Base-by-base conservation (phyloP, 495 filamentous ascomycete species). In the Aspergillus bridgeri region DNA sequence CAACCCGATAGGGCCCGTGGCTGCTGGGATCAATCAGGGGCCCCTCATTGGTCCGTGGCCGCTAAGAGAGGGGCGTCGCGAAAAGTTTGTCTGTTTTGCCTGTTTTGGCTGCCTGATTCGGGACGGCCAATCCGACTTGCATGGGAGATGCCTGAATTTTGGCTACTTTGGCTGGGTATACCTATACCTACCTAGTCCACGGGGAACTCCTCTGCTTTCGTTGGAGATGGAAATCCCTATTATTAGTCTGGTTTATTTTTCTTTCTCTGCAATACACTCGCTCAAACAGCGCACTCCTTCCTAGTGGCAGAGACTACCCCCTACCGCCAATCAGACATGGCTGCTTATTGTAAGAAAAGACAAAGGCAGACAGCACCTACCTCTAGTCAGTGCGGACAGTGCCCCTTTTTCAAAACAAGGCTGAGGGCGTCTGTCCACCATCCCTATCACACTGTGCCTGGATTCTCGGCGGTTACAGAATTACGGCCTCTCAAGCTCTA, bases 1-100 rank as follows among this genome's bases (percentile, higher is more conserved):
- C 52, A 59, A 50, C 24, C 59, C 53, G 54, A 59, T 61, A 25
- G 53, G 49, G 51, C 38, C 55, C 43, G 56, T 64, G 62, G 54
- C 55, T 50, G 47, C 53, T 56, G 22, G 33, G 29, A 17, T 54
- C 27, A 65, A 53, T 59, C 19, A 17, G 21, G 44, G 25, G 4
- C 23, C 8, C 9, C 17, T 56, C 7, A 58, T 51, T 61, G 54
- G 59, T 29, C 46, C 29, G 46, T 44, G 8, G n/a, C 18, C 33
- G 27, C 13, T 38, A 23, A 56, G 21, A 27, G 27, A 50, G 24
- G 42, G 50, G 21, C 50, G 27, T 42, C 27, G 50, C 18, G 18
- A 47, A 56, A 56, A 43, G 21, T 17, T 56, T 47, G n/a, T n/a
- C n/a, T n/a, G n/a, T n/a, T n/a, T n/a, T n/a, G n/a, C n/a, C n/a